These are phyloP conservation scores for Dictyostelium capitatum DNA, from an alignment of 78 protist genomes.

Conservation along the genomic window DNA sequence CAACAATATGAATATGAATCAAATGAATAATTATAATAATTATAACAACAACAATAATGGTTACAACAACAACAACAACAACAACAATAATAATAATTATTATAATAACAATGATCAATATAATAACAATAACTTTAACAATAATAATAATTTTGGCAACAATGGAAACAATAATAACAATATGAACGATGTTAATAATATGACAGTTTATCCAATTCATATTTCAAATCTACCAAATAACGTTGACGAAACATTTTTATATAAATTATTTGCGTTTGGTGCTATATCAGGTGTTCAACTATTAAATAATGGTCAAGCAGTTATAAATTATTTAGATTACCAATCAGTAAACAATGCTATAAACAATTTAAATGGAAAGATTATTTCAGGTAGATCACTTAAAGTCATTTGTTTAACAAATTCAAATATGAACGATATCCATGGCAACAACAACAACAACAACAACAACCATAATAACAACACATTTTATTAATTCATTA, in stretches of 20 bases:
- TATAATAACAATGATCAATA: neutral
- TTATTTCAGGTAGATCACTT: slow-evolving; percentile 16
- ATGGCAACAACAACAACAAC: too few species aligned
- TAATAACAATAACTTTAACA: neutral
- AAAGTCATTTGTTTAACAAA: slow-evolving; percentile 8
- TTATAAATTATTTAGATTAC: slow-evolving; percentile 5
- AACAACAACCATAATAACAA: too few species aligned
- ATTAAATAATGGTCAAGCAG: slow-evolving; percentile 14
- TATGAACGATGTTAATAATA: neutral
- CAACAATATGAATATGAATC: too few species aligned
- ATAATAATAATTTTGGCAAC: neutral
- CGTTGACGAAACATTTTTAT: slow-evolving; percentile 24
- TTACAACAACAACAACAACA: neutral
- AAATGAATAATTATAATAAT: neutral
- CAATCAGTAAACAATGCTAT: slow-evolving; percentile 39
- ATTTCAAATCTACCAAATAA: slow-evolving; percentile 29
- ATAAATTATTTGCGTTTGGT: slow-evolving; percentile 47
- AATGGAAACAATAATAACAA: neutral
- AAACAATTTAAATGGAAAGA: slow-evolving; percentile 12
- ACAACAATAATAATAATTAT: neutral
- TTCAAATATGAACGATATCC: neutral
- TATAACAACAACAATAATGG: neutral
- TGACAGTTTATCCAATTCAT: slow-evolving; percentile 18
- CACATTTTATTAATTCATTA: too few species aligned
- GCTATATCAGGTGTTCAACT: slow-evolving; percentile 24